Evolutionary conservation across 2,329 filamentous ascomycete species (phyloP).

Genomic region (Lasiodiplodia sp.): DNA sequence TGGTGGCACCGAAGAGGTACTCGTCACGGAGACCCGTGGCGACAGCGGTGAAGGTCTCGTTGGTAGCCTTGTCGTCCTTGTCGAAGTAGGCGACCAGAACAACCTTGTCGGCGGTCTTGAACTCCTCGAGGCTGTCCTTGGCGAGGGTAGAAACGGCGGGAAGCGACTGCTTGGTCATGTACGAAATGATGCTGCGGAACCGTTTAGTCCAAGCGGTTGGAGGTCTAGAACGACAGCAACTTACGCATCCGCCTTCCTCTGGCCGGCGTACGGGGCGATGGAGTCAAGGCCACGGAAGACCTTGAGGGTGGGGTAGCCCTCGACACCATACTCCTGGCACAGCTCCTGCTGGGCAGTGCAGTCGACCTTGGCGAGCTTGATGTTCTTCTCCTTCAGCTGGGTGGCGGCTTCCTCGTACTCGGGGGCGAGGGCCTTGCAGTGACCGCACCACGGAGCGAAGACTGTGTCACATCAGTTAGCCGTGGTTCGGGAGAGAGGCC

Average conservation of each 20-base stretch:
- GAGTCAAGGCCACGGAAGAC: constrained; percentile 93
- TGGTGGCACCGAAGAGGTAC: constrained; percentile 90
- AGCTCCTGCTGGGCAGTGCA: constrained; percentile 94
- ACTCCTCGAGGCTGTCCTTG: constrained; percentile 85
- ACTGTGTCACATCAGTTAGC: constrained; percentile 61
- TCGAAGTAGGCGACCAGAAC: constrained; percentile 90
- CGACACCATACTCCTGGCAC: constrained; percentile 87
- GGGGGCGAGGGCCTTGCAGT: constrained; percentile 97
- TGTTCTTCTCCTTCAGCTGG: constrained; percentile 85
- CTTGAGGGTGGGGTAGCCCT: constrained; percentile 99
- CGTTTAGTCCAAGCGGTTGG: constrained; percentile 29
- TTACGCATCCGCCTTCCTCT: constrained; percentile 81
- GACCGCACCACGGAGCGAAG: constrained; percentile 95
- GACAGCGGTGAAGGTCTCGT: constrained; percentile 81
- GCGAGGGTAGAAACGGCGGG: constrained; percentile 86
- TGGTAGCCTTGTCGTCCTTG: constrained; percentile 80
- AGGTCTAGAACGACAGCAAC: constrained; percentile 35
- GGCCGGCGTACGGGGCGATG: constrained; percentile 82
- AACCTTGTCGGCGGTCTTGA: constrained; percentile 98
- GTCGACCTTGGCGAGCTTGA: constrained; percentile 86
- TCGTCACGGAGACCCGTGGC: constrained; percentile 82
- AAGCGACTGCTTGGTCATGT: constrained; percentile 98
- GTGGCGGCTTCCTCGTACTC: constrained; percentile 90
- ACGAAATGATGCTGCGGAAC: constrained; percentile 67
- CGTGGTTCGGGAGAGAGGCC: constrained; percentile 39